Evolutionary conservation across 1,284 basidiomycete species (phyloP), one percentile per base, ranked within the genome.

Genomic region (Peniophora sp.): DNA sequence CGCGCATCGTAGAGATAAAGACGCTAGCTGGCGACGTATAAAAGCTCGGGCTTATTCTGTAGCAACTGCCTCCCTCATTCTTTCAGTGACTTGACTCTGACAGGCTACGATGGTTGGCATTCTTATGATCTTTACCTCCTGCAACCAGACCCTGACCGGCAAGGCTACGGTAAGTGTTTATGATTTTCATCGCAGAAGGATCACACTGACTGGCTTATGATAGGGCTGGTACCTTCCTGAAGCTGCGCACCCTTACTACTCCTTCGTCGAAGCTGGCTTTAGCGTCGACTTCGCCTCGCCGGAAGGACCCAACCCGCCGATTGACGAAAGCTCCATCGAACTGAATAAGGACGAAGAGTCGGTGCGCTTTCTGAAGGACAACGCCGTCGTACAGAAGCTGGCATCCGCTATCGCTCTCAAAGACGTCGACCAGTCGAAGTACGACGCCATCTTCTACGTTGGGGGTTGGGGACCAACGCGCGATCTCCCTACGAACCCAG

Each of bases 201-300:
- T 16, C 12, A 11, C 16, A 10, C n/a, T 32, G 45, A 46, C 12
- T 20, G 19, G 11, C 8, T 32, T n/a, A 17, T 20, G 23, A 12
- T 41, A 78, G 71, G 80, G 81, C 45, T 81, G 73, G 72, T 84
- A 78, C 60, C 65, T 80, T 11, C 77, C 81, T 17, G 81, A 85
- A 63, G 81, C 81, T 14, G 85, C 85, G 2, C 86, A 89, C 63
- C 85, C 86, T 1, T 89, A 85, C 69, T 84, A 83, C 60, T 47
- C 70, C 89, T 39, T 65, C 70, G 12, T 69, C 76, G 27, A 32
- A 6, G 27, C 27, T 11, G 69, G 79, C 56, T 63, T 59, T 57
- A 61, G 64, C 20, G 76, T 89, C 58, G 80, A 81, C 50, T 80
- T 82, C 57, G 84, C 83, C 2, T 70, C 81, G 2, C 83, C 83